phyloP scores from a whole-genome alignment of 2,329 filamentous ascomycete genomes.

The Ceratocystis lukuohia region DNA sequence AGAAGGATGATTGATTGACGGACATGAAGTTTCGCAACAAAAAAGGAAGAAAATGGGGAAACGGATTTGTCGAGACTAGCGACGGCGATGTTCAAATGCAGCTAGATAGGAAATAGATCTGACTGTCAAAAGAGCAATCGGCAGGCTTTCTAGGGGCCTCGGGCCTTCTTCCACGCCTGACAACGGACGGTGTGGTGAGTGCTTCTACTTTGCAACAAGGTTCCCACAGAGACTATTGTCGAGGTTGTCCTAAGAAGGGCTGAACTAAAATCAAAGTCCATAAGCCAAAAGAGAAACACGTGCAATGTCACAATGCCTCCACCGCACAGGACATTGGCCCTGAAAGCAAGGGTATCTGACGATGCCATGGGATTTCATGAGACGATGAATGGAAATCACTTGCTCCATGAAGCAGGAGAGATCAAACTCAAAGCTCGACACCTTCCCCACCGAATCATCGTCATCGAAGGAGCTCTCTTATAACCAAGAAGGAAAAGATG shows the following conservation, averaged over 20 bases:
- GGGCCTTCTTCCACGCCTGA: slow-evolving; percentile 6
- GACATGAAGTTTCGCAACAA: not conserved
- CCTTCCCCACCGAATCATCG: not conserved
- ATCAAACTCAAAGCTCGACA: not conserved
- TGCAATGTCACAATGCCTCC: not conserved
- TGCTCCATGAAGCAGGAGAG: slow-evolving; percentile 3
- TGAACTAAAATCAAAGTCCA: not conserved
- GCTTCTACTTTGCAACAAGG: not conserved
- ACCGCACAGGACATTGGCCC: not conserved
- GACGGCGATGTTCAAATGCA: not conserved
- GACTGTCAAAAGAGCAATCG: slow-evolving; percentile 9
- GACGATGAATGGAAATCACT: slow-evolving; percentile 5
- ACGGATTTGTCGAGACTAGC: not conserved
- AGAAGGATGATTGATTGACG: not conserved
- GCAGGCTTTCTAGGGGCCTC: not conserved
- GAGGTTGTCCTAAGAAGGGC: not conserved
- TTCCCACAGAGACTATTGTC: slow-evolving; percentile 2
- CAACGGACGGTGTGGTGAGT: not conserved
- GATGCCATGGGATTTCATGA: not conserved
- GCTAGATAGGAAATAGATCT: slow-evolving; percentile 6
- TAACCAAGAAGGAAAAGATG: not conserved
- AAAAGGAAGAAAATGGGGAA: slow-evolving; percentile 5
- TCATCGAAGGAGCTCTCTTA: not conserved
- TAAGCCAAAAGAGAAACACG: not conserved
- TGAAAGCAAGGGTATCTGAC: not conserved